A percentile compares a stretch with the other conserved stretches of the same genome.
Conservation (phyloP, 768 basidiomycete species). For the Tephrocybe sp. region DNA sequence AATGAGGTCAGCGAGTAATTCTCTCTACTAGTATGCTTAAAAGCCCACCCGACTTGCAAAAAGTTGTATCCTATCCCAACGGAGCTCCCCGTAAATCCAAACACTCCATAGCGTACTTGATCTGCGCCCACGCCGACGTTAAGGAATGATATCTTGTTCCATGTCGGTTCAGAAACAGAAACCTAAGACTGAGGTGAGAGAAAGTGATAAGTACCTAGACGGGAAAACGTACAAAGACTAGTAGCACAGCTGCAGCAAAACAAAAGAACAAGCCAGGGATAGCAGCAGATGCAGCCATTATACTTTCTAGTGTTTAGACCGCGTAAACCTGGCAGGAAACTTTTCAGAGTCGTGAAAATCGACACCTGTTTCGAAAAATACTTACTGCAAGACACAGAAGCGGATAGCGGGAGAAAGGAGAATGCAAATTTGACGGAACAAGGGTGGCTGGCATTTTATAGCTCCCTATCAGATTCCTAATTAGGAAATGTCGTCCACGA, state of each 20-base stretch:
- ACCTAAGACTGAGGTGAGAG: conserved; percentile 36
- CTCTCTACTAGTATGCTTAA: neutral
- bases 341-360: too few species aligned
- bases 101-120: conserved; percentile 64
- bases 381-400: too few species aligned
- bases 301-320: neutral
- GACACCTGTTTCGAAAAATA: too few species aligned
- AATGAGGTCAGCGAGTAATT: neutral
- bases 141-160: conserved; percentile 70
- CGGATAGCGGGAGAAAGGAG: too few species aligned
- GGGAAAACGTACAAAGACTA: conserved; percentile 50
- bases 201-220: neutral
- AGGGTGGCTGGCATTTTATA: too few species aligned
- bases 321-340: too few species aligned
- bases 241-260: conserved; percentile 66
- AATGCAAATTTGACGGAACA: too few species aligned
- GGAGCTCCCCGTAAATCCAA: conserved; percentile 65
- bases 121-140: conserved; percentile 38
- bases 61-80: conserved; percentile 59
- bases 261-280: conserved; percentile 69
- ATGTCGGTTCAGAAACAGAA: conserved; percentile 72
- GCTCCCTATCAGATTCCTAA: too few species aligned
- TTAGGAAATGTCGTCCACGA: too few species aligned
- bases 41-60: conserved; percentile 6
- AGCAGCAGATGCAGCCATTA: conserved; percentile 57